Conservation (phyloP, 805 yeast genomes). For the Saturnispora kantuleensis region DNA sequence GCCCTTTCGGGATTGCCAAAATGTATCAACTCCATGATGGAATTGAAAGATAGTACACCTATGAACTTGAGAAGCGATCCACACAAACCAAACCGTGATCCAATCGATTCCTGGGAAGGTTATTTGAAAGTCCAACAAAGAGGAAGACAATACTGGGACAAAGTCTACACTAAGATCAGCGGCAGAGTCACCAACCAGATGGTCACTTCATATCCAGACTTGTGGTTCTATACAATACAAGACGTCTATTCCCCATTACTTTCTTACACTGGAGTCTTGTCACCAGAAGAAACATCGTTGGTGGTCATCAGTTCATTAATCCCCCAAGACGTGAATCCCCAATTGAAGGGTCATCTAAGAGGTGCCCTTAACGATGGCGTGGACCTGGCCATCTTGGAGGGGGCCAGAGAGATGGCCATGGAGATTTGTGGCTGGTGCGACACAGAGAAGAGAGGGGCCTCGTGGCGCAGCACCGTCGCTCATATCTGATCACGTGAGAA, state of each 20-base stretch:
- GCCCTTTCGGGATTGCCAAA: slow-evolving; percentile 81
- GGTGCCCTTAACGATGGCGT: slow-evolving; percentile 82
- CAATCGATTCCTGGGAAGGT: slow-evolving; percentile 13
- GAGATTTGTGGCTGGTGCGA: slow-evolving; percentile 51
- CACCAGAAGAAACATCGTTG: slow-evolving; percentile 62
- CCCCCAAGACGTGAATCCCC: slow-evolving; percentile 92
- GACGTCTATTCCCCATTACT: slow-evolving; percentile 73
- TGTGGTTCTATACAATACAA: slow-evolving; percentile 62
- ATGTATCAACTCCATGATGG: slow-evolving; percentile 68
- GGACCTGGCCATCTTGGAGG: slow-evolving; percentile 48
- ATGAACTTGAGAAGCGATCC: slow-evolving; percentile 25
- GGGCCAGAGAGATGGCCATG: slow-evolving; percentile 52
- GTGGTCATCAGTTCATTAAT: slow-evolving; percentile 71
- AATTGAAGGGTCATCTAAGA: slow-evolving; percentile 78
- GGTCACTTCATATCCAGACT: slow-evolving; percentile 71
- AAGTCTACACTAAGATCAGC: slow-evolving; percentile 68
- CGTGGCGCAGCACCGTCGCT: slow-evolving; percentile 50
- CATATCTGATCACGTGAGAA: slow-evolving; percentile 14
- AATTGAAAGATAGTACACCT: slow-evolving; percentile 60
- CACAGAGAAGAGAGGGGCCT: slow-evolving; percentile 41
- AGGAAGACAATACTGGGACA: slow-evolving; percentile 63
- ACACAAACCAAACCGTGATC: slow-evolving; percentile 11
- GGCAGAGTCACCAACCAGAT: slow-evolving; percentile 58
- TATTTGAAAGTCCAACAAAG: slow-evolving; percentile 22
- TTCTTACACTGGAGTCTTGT: slow-evolving; percentile 53